Base-by-base conservation (phyloP, 2,329 filamentous ascomycete species). In the Beauveria bassiana region DNA sequence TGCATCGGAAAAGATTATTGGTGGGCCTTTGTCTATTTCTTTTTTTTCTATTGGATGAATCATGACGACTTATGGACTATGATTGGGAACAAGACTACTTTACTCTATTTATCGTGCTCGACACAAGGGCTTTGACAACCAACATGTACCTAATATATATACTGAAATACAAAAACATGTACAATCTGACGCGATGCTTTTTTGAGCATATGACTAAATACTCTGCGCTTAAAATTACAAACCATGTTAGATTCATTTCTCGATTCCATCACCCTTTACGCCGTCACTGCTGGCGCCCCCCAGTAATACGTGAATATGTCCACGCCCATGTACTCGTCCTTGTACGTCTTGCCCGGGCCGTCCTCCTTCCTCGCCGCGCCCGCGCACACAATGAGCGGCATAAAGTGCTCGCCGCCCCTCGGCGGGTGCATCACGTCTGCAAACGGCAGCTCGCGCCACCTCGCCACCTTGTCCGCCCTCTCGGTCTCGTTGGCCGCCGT, bases 301-400 rank as follows among this genome's bases (percentile, higher is more conserved):
- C 82, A 85, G 64, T 83, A 85, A 66, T 81, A 85, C 26, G 81
- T 83, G 64, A 73, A 78, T 55, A 84, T 82, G 52, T 81, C 74
- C 42, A 81, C 61, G 2, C 79, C 81, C 55, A 72, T 28, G 64
- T 76, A 82, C 6, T 77, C 70, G 68, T 85, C 82, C n/a, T 69
- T 70, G 65, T 83, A 85, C 16, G 64, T 70, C 64, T 70, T 72
- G 20, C 72, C 77, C 68, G 70, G 70, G 54, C 77, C 79, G 1
- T 68, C 71, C 22, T 78, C 78, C 1, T 47, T 43, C 10, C 22
- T 24, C 14, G 79, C 81, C 0, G 78, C 78, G 0, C 79, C 82
- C 3, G 81, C 80, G 65, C 79, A 82, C 38, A 86, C 83, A 51
- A 85, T 68, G 70, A 86, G 68, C 62, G 83, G 83, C 76, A 86